A percentile compares a stretch with the other conserved stretches of the same genome.
These are phyloP conservation scores for Zygosaccharomyces rouxii DNA, from an alignment of 805 yeast species.

Conservation along the genomic window DNA sequence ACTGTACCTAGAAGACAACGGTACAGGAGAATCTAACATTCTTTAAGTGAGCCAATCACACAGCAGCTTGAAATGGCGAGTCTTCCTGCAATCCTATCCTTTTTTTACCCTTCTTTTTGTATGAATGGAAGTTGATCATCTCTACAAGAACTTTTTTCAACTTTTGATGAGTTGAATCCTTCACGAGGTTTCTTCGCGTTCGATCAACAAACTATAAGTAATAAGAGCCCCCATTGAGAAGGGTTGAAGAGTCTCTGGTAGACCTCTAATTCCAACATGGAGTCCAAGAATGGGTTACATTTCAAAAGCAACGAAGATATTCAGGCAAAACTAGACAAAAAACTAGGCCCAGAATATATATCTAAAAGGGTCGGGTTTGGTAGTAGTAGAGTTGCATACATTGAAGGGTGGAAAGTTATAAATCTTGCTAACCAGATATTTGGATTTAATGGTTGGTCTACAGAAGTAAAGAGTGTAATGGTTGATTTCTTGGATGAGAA, in stretches of 20 bases:
- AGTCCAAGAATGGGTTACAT: slow-evolving; percentile 19
- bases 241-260: not conserved
- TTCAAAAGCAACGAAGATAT: slow-evolving; percentile 28
- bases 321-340: slow-evolving; percentile 39
- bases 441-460: slow-evolving; percentile 81
- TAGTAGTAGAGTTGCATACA: slow-evolving; percentile 60
- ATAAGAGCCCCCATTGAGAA: not conserved
- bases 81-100: not conserved
- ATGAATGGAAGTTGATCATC: slow-evolving; percentile 1
- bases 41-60: not conserved
- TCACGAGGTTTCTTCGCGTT: slow-evolving; percentile 2
- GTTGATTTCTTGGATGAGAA: slow-evolving; percentile 69
- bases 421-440: slow-evolving; percentile 75
- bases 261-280: slow-evolving; percentile 17
- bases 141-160: slow-evolving; percentile 7
- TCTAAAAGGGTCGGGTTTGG: slow-evolving; percentile 75
- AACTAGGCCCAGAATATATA: slow-evolving; percentile 73
- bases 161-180: slow-evolving; percentile 2
- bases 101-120: not conserved
- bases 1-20: slow-evolving; percentile 28
- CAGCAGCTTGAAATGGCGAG: not conserved
- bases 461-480: slow-evolving; percentile 59
- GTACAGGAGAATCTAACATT: slow-evolving; percentile 16
- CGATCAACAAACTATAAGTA: slow-evolving; percentile 7
- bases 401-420: slow-evolving; percentile 82